phyloP scores from a whole-genome alignment of 1,284 basidiomycete species.

The Ceratobasidium sp. region DNA sequence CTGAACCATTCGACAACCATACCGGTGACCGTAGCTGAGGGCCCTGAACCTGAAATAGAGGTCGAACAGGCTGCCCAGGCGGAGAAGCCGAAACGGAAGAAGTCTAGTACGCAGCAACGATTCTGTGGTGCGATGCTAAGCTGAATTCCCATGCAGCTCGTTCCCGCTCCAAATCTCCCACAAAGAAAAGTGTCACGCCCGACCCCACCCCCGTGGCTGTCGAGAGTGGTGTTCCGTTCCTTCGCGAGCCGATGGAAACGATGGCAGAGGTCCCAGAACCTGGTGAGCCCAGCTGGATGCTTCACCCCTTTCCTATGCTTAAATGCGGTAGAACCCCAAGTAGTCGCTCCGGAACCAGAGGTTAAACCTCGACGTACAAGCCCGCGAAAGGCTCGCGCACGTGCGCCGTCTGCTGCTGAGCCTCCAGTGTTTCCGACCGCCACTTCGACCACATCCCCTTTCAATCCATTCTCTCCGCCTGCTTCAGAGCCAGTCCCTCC shows the following conservation, averaged over 20 bases:
- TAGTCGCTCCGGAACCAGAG: conserved; percentile 10
- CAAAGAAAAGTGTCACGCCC: conserved; percentile 12
- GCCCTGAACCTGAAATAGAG: not conserved
- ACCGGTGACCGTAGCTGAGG: conserved; percentile 14
- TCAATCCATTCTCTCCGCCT: conserved; percentile 8
- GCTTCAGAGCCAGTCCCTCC: not conserved
- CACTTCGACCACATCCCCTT: not conserved
- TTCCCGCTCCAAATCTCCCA: conserved; percentile 34
- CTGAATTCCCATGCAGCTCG: conserved; percentile 26
- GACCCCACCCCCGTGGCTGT: not conserved
- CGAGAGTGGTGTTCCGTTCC: not conserved
- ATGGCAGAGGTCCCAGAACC: conserved; percentile 12
- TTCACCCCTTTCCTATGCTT: not conserved
- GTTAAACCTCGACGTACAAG: conserved; percentile 36
- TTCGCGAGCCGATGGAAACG: conserved; percentile 4
- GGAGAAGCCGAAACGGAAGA: conserved; percentile 40
- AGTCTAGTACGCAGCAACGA: conserved; percentile 21
- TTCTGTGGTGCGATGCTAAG: not conserved
- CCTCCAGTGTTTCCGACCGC: not conserved
- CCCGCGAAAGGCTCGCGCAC: conserved; percentile 40
- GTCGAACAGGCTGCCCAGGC: conserved; percentile 2
- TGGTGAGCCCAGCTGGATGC: conserved; percentile 3
- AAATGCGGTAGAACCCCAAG: conserved; percentile 10
- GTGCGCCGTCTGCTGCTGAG: conserved; percentile 5
- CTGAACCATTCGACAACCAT: conserved; percentile 26